Evolutionary conservation across 768 basidiomycete genomes (phyloP).

Genomic region (Boletus eberwhitei): DNA sequence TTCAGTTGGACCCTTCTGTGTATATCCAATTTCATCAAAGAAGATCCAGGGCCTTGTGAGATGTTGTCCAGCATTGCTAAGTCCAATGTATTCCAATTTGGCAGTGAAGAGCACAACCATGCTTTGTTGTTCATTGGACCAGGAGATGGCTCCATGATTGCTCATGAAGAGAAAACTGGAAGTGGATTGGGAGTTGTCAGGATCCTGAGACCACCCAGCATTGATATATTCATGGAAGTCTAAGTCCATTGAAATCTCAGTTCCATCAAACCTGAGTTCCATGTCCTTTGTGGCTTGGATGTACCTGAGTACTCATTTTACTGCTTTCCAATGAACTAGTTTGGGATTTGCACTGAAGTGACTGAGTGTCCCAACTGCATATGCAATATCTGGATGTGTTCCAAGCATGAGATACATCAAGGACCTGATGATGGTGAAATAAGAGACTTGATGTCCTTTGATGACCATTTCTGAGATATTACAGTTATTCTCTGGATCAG

Average conservation of each 20-base stretch:
- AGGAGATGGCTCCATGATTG: no score
- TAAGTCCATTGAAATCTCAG: neutral
- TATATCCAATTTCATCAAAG: neutral
- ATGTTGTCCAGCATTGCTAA: neutral
- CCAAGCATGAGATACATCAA: constrained; percentile 4
- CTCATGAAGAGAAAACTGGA: neutral
- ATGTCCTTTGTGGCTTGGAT: neutral
- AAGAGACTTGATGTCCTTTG: no score
- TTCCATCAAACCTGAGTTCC: neutral
- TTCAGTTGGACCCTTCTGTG: no score
- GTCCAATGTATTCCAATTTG: neutral
- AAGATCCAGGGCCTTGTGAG: neutral
- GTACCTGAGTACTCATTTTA: neutral
- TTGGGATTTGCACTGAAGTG: neutral
- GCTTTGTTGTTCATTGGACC: neutral
- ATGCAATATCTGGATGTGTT: neutral
- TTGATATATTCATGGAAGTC: neutral
- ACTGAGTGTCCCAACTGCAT: neutral
- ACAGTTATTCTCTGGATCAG: no score
- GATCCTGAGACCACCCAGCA: neutral
- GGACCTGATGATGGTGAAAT: no score
- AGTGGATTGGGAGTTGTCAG: neutral
- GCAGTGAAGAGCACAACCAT: neutral
- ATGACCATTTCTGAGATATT: no score
- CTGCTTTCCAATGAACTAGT: neutral